Conservation (phyloP, 768 basidiomycete genomes). For the Leccinum barrowsii region DNA sequence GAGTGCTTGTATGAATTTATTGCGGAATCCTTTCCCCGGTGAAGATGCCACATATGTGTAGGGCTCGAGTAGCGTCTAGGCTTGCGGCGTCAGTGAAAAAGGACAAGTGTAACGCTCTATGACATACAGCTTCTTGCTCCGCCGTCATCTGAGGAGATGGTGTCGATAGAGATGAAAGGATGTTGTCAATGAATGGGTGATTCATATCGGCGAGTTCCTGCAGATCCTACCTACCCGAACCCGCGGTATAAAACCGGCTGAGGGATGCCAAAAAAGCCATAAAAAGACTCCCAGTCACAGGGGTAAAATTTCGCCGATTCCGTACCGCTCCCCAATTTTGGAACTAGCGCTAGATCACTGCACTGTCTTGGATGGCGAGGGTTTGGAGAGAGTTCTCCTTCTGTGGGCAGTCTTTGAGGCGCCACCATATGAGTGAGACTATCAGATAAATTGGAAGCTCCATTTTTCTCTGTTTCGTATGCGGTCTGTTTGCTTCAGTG, state of each 20-base stretch:
- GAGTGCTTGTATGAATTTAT: constrained; percentile 85
- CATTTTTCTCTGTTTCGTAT: neutral
- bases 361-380: constrained; percentile 1
- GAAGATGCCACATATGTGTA: constrained; percentile 79
- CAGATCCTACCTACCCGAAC: neutral
- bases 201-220: constrained; percentile 12
- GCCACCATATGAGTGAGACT: constrained; percentile 10
- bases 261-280: constrained; percentile 5
- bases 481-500: neutral
- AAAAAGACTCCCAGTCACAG: constrained; percentile 5
- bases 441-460: neutral
- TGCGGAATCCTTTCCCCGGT: constrained; percentile 90
- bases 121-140: constrained; percentile 26
- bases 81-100: neutral
- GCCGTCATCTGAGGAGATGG: constrained; percentile 20
- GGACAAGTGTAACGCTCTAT: neutral
- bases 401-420: constrained; percentile 2
- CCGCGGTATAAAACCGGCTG: constrained; percentile 9
- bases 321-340: constrained; percentile 2
- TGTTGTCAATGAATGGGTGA: constrained; percentile 38
- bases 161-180: constrained; percentile 30
- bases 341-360: neutral
- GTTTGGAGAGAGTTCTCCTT: neutral
- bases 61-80: constrained; percentile 71
- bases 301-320: neutral